Base-by-base conservation (phyloP, 202 grass and related monocot species). In the Schoenoplectus tabernaemontani region DNA sequence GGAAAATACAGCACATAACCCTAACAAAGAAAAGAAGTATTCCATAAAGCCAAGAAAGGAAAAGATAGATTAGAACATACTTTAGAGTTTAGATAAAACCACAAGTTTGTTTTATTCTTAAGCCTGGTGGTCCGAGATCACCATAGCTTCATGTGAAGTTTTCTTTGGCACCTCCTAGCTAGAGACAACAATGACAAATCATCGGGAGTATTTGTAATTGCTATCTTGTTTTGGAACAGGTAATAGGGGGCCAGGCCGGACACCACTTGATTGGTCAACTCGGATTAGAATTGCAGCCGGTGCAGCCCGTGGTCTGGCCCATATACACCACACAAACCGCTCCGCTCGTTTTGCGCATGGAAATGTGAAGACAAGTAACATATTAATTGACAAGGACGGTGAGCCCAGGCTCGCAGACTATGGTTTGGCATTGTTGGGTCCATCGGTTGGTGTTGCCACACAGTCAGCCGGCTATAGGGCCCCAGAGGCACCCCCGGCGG, bases 361-460 rank as follows among this genome's bases (percentile, higher is more conserved):
- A 37, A 99, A 96, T 91, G 42, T 99, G 56, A 99, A 99, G 77
- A 92, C 90, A 69, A 89, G 90, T 0, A 99, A 99, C 81, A 88
- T 99, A 54, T 88, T 99, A 0, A 53, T 99, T 16, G 96, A 99
- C 86, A 82, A 59, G 79, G 15, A 66, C 1, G 88, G 90, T 26
- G 78, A 80, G 17, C 88, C 90, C 15, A 85, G 90, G 2, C 90
- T 99, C 0, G 90, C 83, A 1, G 96, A 99, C 83, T 87, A 89
- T 89, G 96, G 96, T 1, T 90, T 99, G 26, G 90, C 90, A 15
- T 78, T 92, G 82, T 79, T 99, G 15, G 88, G 81, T 1, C 85
- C 91, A 2, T 81, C 91, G 0, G 56, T 82, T 0, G 85, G 61
- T 17, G 79, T 76, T n/a, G 76, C 80, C 2, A 63, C 78, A 0